Conservation (phyloP, 1,284 basidiomycete genomes). For the Xerocomus minutiporus region DNA sequence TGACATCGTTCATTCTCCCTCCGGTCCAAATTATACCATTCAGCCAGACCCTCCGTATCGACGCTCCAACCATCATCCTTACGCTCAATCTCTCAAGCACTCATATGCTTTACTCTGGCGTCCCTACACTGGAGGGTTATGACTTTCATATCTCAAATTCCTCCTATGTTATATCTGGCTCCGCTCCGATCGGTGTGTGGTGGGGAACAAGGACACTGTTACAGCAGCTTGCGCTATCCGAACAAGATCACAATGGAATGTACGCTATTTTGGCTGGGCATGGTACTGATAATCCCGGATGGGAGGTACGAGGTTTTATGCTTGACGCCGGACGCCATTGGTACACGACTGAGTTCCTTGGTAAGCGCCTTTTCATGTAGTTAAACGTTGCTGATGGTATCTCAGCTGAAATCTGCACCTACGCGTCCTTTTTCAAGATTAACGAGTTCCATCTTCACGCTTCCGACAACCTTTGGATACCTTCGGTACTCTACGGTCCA, state of each 20-base stretch:
- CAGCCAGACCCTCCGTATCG: neutral
- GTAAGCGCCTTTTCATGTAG: constrained; percentile 14
- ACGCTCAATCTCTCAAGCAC: constrained; percentile 18
- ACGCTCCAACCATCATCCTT: constrained; percentile 21
- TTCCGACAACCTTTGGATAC: constrained; percentile 37
- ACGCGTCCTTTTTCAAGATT: constrained; percentile 39
- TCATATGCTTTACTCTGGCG: constrained; percentile 31
- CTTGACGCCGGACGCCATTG: constrained; percentile 38
- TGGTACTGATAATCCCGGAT: constrained; percentile 35
- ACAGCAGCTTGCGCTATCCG: constrained; percentile 32
- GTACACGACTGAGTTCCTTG: constrained; percentile 32
- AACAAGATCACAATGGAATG: constrained; percentile 3
- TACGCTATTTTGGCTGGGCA: constrained; percentile 28
- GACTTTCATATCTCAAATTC: constrained; percentile 28
- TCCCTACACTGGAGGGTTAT: constrained; percentile 33
- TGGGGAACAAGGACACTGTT: constrained; percentile 40
- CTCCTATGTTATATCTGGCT: constrained; percentile 30
- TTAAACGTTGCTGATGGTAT: neutral
- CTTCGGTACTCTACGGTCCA: constrained; percentile 26
- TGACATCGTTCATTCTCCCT: constrained; percentile 19
- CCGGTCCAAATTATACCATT: constrained; percentile 10
- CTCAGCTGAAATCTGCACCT: constrained; percentile 36
- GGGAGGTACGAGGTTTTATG: constrained; percentile 40
- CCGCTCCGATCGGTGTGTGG: constrained; percentile 33
- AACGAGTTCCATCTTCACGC: constrained; percentile 37